phyloP scores from a whole-genome alignment of 2,329 filamentous ascomycete species.

The Diatrype stigma region DNA sequence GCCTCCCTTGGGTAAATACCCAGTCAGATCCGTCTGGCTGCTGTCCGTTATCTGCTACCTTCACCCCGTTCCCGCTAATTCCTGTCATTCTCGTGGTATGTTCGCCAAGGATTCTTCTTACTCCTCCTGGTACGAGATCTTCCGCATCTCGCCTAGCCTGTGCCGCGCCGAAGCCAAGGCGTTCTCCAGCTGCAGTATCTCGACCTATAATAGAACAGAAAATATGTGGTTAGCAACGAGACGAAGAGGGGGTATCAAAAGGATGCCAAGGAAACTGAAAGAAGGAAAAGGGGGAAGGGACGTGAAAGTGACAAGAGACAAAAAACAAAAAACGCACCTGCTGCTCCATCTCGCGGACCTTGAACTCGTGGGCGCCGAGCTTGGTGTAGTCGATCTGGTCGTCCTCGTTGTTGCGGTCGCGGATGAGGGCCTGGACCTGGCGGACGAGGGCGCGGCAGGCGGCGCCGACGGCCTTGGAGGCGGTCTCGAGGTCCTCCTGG shows the following conservation, averaged over 20 bases:
- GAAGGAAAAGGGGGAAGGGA: not conserved
- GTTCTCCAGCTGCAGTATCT: slow-evolving; percentile 95
- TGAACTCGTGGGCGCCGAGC: slow-evolving; percentile 92
- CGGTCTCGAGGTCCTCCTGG: slow-evolving; percentile 85
- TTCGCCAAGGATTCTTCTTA: slow-evolving; percentile 21
- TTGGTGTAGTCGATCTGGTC: slow-evolving; percentile 88
- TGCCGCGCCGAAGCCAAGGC: slow-evolving; percentile 72
- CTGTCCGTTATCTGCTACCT: not conserved
- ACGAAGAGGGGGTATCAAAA: too few species aligned
- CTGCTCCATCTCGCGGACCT: slow-evolving; percentile 98
- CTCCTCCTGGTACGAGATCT: slow-evolving; percentile 89
- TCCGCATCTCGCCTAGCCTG: slow-evolving; percentile 93
- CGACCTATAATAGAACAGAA: slow-evolving; percentile 58
- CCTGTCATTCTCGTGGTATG: too few species aligned
- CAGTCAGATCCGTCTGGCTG: too few species aligned
- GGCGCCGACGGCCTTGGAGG: slow-evolving; percentile 85
- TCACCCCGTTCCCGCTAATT: not conserved
- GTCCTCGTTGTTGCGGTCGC: slow-evolving; percentile 74
- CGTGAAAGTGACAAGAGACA: not conserved
- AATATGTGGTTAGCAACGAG: slow-evolving; percentile 11
- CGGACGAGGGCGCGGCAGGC: slow-evolving; percentile 85
- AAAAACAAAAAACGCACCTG: slow-evolving; percentile 61
- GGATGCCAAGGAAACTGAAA: not conserved
- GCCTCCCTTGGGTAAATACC: too few species aligned
- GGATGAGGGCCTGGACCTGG: slow-evolving; percentile 93